A percentile compares a stretch with the other conserved stretches of the same genome.
Conservation (phyloP, 176 grass and related monocot genomes). For the Eremochloa ophiuroides region DNA sequence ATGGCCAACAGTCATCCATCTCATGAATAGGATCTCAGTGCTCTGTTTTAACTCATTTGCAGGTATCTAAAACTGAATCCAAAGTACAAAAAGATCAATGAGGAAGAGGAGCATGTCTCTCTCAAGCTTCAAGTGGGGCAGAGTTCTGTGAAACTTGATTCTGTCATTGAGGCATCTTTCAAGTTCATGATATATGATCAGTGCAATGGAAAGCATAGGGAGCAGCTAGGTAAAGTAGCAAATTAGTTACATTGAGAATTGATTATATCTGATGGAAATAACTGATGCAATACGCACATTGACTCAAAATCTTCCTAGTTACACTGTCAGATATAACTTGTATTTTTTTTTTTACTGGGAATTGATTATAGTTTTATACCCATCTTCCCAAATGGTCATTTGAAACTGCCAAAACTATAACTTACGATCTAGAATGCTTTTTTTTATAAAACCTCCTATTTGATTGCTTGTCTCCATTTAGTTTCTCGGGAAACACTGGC, state of each 20-base stretch:
- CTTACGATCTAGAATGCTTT: background rate
- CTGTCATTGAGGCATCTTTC: background rate
- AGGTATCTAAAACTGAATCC: slow-evolving; percentile 28
- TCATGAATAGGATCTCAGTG: background rate
- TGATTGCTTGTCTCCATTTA: background rate
- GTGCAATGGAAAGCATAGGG: background rate
- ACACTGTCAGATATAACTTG: background rate
- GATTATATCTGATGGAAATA: background rate
- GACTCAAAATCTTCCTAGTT: background rate
- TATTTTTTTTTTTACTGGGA: background rate
- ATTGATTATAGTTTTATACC: background rate
- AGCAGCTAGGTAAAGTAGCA: background rate
- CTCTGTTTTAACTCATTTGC: background rate
- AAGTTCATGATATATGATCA: background rate
- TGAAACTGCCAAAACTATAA: background rate
- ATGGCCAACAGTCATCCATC: background rate
- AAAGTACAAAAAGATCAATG: background rate
- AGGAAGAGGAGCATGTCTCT: background rate
- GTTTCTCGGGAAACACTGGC: background rate
- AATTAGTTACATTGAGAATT: no score
- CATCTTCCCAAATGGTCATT: background rate
- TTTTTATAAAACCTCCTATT: background rate
- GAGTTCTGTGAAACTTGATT: background rate
- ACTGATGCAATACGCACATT: background rate
- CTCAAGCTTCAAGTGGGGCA: background rate